phyloP scores from a whole-genome alignment of 2,329 filamentous ascomycete genomes.

The Thielaviopsis populi region DNA sequence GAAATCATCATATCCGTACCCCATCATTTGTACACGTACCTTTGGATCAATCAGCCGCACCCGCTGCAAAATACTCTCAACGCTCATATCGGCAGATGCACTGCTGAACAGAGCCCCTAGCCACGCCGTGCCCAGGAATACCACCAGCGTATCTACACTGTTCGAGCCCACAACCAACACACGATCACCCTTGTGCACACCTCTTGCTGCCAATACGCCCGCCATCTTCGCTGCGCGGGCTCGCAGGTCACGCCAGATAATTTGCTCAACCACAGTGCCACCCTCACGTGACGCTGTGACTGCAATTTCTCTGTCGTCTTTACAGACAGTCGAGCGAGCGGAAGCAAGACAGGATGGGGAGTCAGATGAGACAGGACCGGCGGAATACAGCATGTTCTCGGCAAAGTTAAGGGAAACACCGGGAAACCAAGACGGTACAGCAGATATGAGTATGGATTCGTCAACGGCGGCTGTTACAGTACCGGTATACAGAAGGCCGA shows the following conservation, averaged over 20 bases:
- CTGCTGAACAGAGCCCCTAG: constrained; percentile 63
- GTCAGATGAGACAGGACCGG: constrained; percentile 20
- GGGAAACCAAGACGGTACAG: constrained; percentile 61
- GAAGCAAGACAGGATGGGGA: constrained; percentile 25
- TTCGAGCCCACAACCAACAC: constrained; percentile 64
- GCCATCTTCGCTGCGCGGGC: constrained; percentile 42
- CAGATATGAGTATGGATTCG: constrained; percentile 52
- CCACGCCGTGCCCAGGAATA: constrained; percentile 54
- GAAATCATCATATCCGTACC: too few species aligned
- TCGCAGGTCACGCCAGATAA: constrained; percentile 56
- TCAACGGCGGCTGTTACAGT: constrained; percentile 48
- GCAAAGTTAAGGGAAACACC: constrained; percentile 63
- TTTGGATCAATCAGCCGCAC: constrained; percentile 60
- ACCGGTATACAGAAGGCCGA: constrained; percentile 49
- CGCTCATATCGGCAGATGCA: constrained; percentile 70
- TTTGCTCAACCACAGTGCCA: constrained; percentile 35
- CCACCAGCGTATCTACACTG: constrained; percentile 55
- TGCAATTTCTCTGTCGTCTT: constrained; percentile 57
- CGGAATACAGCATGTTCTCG: constrained; percentile 60
- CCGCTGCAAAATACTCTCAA: constrained; percentile 60
- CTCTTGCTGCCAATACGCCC: constrained; percentile 49
- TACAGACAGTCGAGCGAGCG: constrained; percentile 38
- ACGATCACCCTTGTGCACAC: constrained; percentile 56
- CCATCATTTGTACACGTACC: neutral
- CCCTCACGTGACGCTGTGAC: constrained; percentile 61